Percentiles rank a stretch among this genome's conserved stretches.
These are phyloP conservation scores for Magnaporthiopsis incrustans DNA, from an alignment of 2,329 filamentous ascomycete species.

Conservation along the genomic window DNA sequence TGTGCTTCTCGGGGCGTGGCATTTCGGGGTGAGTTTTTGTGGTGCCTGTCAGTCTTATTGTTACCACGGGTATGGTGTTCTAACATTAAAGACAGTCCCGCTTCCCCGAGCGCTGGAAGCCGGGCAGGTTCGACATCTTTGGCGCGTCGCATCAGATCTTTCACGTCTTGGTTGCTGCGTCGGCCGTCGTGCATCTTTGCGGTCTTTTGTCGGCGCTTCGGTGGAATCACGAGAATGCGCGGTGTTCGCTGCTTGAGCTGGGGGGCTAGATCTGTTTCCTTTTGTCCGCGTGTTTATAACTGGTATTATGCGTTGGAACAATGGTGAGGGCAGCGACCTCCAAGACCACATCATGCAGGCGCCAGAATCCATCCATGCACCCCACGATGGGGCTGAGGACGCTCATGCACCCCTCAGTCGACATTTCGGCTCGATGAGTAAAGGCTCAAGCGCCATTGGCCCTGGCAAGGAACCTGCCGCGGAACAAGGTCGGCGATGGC, in stretches of 20 bases:
- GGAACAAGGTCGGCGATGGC: no score
- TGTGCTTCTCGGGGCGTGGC: conserved; percentile 24
- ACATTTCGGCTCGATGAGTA: not conserved
- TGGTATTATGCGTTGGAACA: no score
- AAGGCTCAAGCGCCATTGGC: not conserved
- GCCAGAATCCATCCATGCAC: no score
- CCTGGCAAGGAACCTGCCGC: no score
- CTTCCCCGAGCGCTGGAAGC: conserved; percentile 33
- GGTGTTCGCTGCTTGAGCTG: not conserved
- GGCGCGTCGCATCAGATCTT: conserved; percentile 39
- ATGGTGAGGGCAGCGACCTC: no score
- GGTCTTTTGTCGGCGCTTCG: conserved; percentile 19
- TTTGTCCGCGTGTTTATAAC: no score
- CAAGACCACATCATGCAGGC: no score
- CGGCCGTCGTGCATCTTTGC: conserved; percentile 29
- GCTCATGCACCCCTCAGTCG: not conserved
- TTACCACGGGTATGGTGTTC: not conserved
- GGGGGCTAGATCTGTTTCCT: not conserved
- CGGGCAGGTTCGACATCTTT: conserved; percentile 35
- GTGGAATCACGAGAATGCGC: conserved; percentile 13
- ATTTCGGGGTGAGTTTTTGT: conserved; percentile 9
- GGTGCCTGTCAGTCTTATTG: not conserved
- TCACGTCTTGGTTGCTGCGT: conserved; percentile 34
- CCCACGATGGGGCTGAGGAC: not conserved
- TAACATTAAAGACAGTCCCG: conserved; percentile 22